phyloP scores from a whole-genome alignment of 2,329 filamentous ascomycete species.

The Sodiomyces alkalinus region DNA sequence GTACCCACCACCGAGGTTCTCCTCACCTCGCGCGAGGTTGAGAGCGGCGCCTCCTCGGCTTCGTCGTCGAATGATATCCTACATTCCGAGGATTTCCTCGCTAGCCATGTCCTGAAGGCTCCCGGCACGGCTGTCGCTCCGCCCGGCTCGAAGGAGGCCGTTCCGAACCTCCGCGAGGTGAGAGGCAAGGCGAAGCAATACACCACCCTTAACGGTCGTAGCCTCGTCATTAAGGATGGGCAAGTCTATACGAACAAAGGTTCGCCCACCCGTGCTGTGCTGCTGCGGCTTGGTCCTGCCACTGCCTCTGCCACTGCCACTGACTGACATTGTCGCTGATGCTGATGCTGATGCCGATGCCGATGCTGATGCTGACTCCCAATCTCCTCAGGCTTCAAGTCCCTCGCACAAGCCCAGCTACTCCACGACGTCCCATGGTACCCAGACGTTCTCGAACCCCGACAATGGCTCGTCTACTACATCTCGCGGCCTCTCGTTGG shows the following conservation, averaged over 20 bases:
- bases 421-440: constrained; percentile 78
- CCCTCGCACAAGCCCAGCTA: constrained; percentile 75
- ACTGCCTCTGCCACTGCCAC: too few relatives aligned
- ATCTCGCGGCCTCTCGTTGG: constrained; percentile 83
- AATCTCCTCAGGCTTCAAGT: constrained; percentile 81
- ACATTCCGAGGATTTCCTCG: constrained; percentile 84
- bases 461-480: constrained; percentile 94
- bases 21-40: constrained; percentile 73
- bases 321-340: too few relatives aligned
- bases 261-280: constrained; percentile 19
- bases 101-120: constrained; percentile 88
- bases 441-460: constrained; percentile 72
- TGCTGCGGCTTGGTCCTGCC: not conserved
- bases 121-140: constrained; percentile 35
- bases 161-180: constrained; percentile 62
- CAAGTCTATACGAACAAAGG: constrained; percentile 95
- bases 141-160: constrained; percentile 38
- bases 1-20: constrained; percentile 89
- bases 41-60: constrained; percentile 59
- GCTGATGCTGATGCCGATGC: too few relatives aligned
- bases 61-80: constrained; percentile 76
- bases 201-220: constrained; percentile 81
- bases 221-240: constrained; percentile 85
- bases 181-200: constrained; percentile 91
- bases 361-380: too few relatives aligned